Evolutionary conservation across 441 rosid genomes (phyloP), one percentile per base, ranked within the genome.

Genomic region (Sinapis alba): DNA sequence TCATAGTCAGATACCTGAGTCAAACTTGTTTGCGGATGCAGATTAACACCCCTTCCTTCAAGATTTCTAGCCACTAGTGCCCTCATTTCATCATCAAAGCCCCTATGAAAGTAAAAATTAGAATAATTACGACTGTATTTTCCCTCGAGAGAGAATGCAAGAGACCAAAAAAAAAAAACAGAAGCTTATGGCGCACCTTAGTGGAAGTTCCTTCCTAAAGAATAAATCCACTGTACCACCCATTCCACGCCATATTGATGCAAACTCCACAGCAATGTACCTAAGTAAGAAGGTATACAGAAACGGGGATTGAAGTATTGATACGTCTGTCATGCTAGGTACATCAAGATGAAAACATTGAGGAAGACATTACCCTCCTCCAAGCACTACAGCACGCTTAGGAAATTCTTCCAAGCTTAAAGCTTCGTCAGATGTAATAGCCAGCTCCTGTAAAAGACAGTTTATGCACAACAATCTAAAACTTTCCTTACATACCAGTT

Each of bases 41-140:
- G 62, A 78, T 84, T 92, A 50, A 94, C 79, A 45, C 98, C 98
- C 84, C 99, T 89, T 65, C 92, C 98, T 82, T 96, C 98, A 61
- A 96, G 86, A 86, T 96, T 96, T 81, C 91, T 92, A 41, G 96
- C 99, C 81, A 96, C 97, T 57, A 90, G 88, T 47, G 91, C 90
- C 84, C 99, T 89, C 99, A 96, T 96, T 84, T 96, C 99, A 67
- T 94, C 94, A 68, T 96, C 99, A 84, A 96, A 96, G 38, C 99
- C 98, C 81, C 99, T 96, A 82, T 34, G 71, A 66, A 10, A 56
- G 66, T 43, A 62, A 7, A 58, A 0, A 0, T 26, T 0, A 58
- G 32, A 58, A 58, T n/a, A 13, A 2, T 24, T 24, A 24, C 5
- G 5, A n/a, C 34, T n/a, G 32, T 7, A 24, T 6, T 56, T 6